phyloP scores from a whole-genome alignment of 331 rosid species.

The Malus hybrid region DNA sequence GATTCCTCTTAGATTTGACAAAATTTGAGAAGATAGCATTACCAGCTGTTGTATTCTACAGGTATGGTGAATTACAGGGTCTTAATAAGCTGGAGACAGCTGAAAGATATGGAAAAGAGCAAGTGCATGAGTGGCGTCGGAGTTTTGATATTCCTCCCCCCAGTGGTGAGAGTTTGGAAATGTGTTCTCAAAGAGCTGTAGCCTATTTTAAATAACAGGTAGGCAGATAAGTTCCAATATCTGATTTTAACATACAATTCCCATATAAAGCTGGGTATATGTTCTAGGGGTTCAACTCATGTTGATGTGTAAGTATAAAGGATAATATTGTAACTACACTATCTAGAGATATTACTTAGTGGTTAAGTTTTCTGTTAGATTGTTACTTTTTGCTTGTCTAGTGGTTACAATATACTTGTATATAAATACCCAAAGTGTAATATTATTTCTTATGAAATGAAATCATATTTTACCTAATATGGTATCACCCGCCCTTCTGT shows the following conservation, averaged over 20 bases:
- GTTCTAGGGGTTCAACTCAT: background rate
- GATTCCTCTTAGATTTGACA: background rate
- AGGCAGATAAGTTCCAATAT: background rate
- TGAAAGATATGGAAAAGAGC: conserved; percentile 23
- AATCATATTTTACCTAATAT: too few relatives aligned
- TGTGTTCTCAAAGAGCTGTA: conserved; percentile 28
- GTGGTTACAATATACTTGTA: too few relatives aligned
- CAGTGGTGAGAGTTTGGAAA: conserved; percentile 28
- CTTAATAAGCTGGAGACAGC: conserved; percentile 24
- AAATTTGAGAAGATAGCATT: background rate
- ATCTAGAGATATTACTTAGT: too few relatives aligned
- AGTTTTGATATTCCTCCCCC: conserved; percentile 26
- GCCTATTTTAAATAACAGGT: conserved; percentile 21
- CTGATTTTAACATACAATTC: background rate
- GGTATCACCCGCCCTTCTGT: too few relatives aligned
- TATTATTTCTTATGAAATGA: too few relatives aligned
- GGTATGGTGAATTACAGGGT: conserved; percentile 30
- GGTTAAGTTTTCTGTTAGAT: too few relatives aligned
- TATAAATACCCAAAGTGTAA: too few relatives aligned
- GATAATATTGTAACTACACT: too few relatives aligned
- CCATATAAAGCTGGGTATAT: background rate
- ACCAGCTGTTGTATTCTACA: background rate
- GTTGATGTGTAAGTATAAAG: background rate
- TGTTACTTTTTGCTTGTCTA: too few relatives aligned
- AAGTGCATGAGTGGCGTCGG: conserved; percentile 26